phyloP scores from a whole-genome alignment of 2,329 filamentous ascomycete genomes.

The Aspergillus costaricaensis region DNA sequence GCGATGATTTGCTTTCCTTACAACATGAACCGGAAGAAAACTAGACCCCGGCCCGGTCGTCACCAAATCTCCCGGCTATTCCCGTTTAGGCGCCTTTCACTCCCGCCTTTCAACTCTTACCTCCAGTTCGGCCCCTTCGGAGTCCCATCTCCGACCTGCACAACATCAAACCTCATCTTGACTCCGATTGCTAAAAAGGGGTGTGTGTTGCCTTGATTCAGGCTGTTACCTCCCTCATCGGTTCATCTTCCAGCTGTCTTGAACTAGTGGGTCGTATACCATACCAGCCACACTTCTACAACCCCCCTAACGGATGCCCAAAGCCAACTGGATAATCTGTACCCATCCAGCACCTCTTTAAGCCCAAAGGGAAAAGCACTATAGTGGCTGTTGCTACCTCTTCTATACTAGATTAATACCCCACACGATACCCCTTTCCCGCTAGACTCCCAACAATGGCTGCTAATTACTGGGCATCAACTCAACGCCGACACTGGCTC shows the following conservation, averaged over 20 bases:
- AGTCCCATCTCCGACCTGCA: neutral
- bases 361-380: neutral
- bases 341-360: neutral
- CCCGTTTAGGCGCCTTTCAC: slow-evolving; percentile 27
- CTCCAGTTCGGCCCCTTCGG: neutral
- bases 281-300: neutral
- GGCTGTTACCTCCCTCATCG: neutral
- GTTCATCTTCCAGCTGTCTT: neutral
- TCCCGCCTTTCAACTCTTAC: neutral
- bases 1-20: slow-evolving; percentile 39
- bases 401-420: slow-evolving; percentile 3
- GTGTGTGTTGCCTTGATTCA: neutral
- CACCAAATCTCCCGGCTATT: slow-evolving; percentile 33
- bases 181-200: neutral
- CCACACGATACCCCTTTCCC: neutral
- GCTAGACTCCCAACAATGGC: slow-evolving; percentile 62
- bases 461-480: slow-evolving; percentile 95
- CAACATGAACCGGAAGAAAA: slow-evolving; percentile 30
- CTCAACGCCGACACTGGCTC: slow-evolving; percentile 86
- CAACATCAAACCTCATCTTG: neutral
- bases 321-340: neutral
- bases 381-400: slow-evolving; percentile 14
- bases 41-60: slow-evolving; percentile 23
- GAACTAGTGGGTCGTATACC: neutral
- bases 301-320: neutral